Base-by-base conservation (phyloP, 2,329 filamentous ascomycete species). In the Hortaea werneckii region DNA sequence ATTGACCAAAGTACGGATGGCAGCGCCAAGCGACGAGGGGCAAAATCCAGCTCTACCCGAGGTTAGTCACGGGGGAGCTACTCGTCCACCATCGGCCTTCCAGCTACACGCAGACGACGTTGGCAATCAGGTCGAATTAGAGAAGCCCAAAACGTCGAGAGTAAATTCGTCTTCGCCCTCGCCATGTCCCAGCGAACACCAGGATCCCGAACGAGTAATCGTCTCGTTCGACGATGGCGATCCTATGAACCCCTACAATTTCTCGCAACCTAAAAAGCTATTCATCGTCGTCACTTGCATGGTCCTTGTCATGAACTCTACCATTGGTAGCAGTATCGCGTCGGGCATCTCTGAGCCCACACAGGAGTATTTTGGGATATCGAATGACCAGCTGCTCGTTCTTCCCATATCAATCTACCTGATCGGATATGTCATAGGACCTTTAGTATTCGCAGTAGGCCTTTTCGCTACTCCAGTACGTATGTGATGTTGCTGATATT, bases 241-340 rank as follows among this genome's bases (percentile, higher is more conserved):
- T 49, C 62, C 62, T 10, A 59, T 60, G 0, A 64, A 69, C 43
- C 69, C 69, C 1, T 66, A 69, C 45, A 69, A 70, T 43, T 72
- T 39, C 42, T 39, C 27, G 34, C 41, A 26, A 41, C 35, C 35
- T 42, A 77, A 71, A 54, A 85, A 84, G 58, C 52, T 64, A 1
- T 65, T 68, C 34, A 70, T 84, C 5, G 57, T 82, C 2, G 56
- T 77, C 27, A 70, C 76, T 0, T 73, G 74, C 1, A 77, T 79
- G 65, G 59, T 75, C 51, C 70, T 75, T 44, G 79, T 85, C 38
- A 69, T 83, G 58, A 86, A 86, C 61, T 79, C 75, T 27, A 85
- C 82, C 7, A 77, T 85, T 65, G 77, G 76, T 1, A 82, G 77
- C 37, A 71, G 79, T 0, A 68, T 86, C 5, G 79, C 82, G 1